Evolutionary conservation across 305 asterid genomes (phyloP).

Genomic region (Withania somnifera): DNA sequence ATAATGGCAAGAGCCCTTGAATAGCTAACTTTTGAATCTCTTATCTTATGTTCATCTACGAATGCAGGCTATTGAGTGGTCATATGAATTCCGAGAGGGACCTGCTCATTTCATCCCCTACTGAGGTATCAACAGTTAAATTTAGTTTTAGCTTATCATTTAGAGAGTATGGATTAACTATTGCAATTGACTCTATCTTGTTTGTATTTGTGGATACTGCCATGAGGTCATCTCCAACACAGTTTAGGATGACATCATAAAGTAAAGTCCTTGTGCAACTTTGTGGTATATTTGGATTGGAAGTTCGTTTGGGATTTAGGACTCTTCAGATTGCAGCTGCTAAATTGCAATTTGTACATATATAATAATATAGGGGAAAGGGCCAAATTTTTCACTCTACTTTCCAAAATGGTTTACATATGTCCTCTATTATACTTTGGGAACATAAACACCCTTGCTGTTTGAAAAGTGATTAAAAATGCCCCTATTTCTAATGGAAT

Average conservation of each 20-base stretch:
- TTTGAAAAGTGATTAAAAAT: not conserved
- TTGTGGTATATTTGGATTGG: not conserved
- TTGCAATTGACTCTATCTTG: not conserved
- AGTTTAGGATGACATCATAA: not conserved
- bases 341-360: not conserved
- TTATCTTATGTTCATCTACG: not conserved
- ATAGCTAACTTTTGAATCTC: not conserved
- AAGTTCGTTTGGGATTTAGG: not conserved
- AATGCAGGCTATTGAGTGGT: conserved; percentile 38
- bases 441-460: not conserved
- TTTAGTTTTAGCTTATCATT: not conserved
- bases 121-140: conserved; percentile 19
- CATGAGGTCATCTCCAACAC: not conserved
- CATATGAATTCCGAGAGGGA: conserved; percentile 29
- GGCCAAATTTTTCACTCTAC: not conserved
- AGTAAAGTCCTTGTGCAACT: not conserved
- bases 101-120: conserved; percentile 15
- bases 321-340: not conserved
- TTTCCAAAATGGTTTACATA: not conserved
- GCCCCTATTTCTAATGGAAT: not conserved
- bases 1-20: not conserved
- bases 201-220: not conserved
- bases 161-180: not conserved
- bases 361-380: not conserved
- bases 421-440: not conserved